Percentiles rank a stretch among this genome's conserved stretches.
phyloP scores from a whole-genome alignment of 441 rosid species.

The Heliophila coronopifolia region DNA sequence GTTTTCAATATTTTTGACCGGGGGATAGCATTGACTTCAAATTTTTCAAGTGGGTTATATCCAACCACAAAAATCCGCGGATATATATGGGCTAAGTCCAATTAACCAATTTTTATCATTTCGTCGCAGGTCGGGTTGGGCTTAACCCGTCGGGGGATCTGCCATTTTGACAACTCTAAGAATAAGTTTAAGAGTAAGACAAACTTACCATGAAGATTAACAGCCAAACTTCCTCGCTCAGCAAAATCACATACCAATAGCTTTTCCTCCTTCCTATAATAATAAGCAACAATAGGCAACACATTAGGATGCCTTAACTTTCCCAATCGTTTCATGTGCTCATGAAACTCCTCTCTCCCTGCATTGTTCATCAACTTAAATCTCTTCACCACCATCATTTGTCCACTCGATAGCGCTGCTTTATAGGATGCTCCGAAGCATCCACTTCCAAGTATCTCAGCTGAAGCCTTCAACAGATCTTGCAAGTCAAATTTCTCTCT shows the following conservation, averaged over 20 bases:
- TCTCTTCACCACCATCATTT: slow-evolving; percentile 47
- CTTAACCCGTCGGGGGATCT: too few relatives aligned
- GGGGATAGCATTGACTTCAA: too few relatives aligned
- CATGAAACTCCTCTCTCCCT: slow-evolving; percentile 46
- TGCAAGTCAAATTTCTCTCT: slow-evolving; percentile 42
- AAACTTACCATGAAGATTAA: slow-evolving; percentile 45
- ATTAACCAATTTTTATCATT: too few relatives aligned
- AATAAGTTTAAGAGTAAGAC: too few relatives aligned
- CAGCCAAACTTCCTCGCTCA: slow-evolving; percentile 49
- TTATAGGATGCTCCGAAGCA: slow-evolving; percentile 51
- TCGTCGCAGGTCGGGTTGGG: too few relatives aligned
- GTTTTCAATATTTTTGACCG: too few relatives aligned
- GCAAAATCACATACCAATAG: slow-evolving; percentile 42
- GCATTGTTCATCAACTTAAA: slow-evolving; percentile 44
- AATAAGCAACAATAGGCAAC: slow-evolving; percentile 52
- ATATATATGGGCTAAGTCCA: too few relatives aligned
- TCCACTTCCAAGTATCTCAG: slow-evolving; percentile 55
- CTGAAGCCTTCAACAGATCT: slow-evolving; percentile 48
- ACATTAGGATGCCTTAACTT: slow-evolving; percentile 40
- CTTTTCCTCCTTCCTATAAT: slow-evolving; percentile 53
- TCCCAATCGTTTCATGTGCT: slow-evolving; percentile 51
- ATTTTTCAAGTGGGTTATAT: too few relatives aligned
- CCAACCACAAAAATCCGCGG: too few relatives aligned
- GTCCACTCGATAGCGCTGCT: slow-evolving; percentile 30
- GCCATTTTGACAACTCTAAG: too few relatives aligned